These are phyloP conservation scores for Thielaviopsis cerberus DNA, from an alignment of 2,329 filamentous ascomycete species.

Conservation along the genomic window DNA sequence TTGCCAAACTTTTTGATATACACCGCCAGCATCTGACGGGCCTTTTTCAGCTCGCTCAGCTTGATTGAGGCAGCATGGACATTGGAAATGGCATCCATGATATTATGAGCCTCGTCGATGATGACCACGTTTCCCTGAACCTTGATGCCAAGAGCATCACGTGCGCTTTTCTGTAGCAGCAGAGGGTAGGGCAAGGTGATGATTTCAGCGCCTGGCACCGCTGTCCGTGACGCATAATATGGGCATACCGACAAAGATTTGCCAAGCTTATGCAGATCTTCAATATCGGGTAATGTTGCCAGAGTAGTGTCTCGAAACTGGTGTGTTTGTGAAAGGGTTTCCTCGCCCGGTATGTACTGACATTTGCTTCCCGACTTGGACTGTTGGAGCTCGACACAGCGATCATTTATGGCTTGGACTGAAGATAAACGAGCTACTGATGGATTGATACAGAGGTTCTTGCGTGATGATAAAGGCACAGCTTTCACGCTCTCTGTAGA, in stretches of 20 bases:
- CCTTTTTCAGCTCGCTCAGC: constrained; percentile 52
- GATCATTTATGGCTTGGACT: constrained; percentile 75
- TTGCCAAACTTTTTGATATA: constrained; percentile 83
- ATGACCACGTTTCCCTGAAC: constrained; percentile 81
- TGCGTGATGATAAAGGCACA: constrained; percentile 66
- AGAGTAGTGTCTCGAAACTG: constrained; percentile 73
- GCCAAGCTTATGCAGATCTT: constrained; percentile 67
- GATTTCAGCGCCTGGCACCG: constrained; percentile 71
- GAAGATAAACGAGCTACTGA: constrained; percentile 53
- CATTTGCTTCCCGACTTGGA: constrained; percentile 44
- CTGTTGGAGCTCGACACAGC: constrained; percentile 78
- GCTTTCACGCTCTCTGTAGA: constrained; percentile 44
- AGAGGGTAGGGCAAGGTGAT: constrained; percentile 85
- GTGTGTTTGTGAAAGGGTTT: constrained; percentile 51
- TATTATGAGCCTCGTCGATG: constrained; percentile 91
- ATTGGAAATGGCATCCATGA: constrained; percentile 82
- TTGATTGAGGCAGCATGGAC: constrained; percentile 68
- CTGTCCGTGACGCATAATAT: constrained; percentile 83
- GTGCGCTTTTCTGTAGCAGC: constrained; percentile 66
- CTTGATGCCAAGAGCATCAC: constrained; percentile 73
- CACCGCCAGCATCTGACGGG: constrained; percentile 54
- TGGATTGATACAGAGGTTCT: constrained; percentile 78
- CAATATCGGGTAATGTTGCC: constrained; percentile 77
- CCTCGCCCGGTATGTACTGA: constrained; percentile 57
- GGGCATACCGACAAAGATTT: constrained; percentile 69